Base-by-base conservation (phyloP, 345 rosid species). In the Cardamine chenopodiifolia region DNA sequence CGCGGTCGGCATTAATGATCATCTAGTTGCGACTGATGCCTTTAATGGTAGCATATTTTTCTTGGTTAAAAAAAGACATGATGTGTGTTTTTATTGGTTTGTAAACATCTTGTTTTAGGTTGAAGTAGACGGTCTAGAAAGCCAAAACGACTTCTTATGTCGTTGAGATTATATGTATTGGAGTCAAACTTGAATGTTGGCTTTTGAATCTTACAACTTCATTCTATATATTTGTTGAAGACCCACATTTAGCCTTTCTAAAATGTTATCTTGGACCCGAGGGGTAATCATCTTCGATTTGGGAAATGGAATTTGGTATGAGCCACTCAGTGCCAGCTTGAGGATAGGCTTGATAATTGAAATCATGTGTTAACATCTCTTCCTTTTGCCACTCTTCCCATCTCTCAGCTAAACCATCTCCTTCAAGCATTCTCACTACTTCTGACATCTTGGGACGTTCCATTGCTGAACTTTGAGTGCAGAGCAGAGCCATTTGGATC, bases 351-450 rank as follows among this genome's bases (percentile, higher is more conserved):
- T 76, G 79, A 68, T 67, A 49, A 8, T 49, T 83, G n/a, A 74
- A 82, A 17, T 85, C 93, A 76, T 88, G 89, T 4, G 87, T 84
- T 75, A 83, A 73, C 73, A 82, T 66, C 66, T 91, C 96, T 39
- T 86, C 92, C 59, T 88, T 89, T 79, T 93, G 94, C 98, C 97
- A 93, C 42, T 89, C 91, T 78, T 91, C 96, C 98, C 98, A 91
- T 78, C 86, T 88, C 83, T 89, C 87, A 4, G 94, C 88, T 83
- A 91, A 85, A 15, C 97, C 94, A 42, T 89, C 96, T 1, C 98
- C 98, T 83, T 93, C 98, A 17, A 93, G 86, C 98, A 91, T 93
- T 73, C 94, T 89, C 7, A 93, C 97, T 14, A 91, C 98, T 37
- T 93, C 97, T 0, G 93, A 85, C 98, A 93, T 93, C 82, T 89